These are phyloP conservation scores for Acanthamoeba castellanii DNA, from an alignment of 208 protist genomes.

Conservation along the genomic window DNA sequence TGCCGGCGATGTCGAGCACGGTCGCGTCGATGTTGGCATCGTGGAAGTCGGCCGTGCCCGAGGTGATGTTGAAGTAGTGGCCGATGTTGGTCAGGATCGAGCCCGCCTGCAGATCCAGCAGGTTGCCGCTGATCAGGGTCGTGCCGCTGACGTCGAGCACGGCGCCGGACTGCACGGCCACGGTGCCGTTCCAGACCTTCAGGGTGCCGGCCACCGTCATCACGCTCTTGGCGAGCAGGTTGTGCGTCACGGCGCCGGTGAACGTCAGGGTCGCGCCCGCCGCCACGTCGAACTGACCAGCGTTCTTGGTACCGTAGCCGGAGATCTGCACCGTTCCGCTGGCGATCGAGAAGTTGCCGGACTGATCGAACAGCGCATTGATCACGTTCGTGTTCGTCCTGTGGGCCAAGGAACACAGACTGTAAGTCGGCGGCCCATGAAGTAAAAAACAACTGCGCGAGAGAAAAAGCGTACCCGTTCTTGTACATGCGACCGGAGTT, in stretches of 20 bases:
- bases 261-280: background rate
- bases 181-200: background rate
- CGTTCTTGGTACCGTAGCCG: constrained; percentile 26
- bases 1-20: constrained; percentile 51
- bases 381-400: constrained; percentile 64
- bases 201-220: constrained; percentile 28
- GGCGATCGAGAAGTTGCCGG: constrained; percentile 57
- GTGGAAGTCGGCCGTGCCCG: constrained; percentile 56
- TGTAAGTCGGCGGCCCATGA: background rate
- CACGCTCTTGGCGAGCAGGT: constrained; percentile 20
- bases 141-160: constrained; percentile 39
- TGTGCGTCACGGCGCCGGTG: constrained; percentile 13
- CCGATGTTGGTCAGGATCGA: constrained; percentile 31
- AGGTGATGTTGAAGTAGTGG: constrained; percentile 20
- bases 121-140: background rate
- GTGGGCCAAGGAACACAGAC: too few species aligned
- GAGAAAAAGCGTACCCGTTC: background rate
- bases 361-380: constrained; percentile 56
- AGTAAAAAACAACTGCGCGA: background rate
- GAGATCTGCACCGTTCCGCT: background rate
- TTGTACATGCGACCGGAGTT: constrained; percentile 58
- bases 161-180: constrained; percentile 45
- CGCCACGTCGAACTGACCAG: background rate
- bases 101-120: constrained; percentile 51
- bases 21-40: background rate